Evolutionary conservation across 2,329 filamentous ascomycete species (phyloP), one percentile per base, ranked within the genome.

Genomic region (Arthrobotrys sphaeroides): DNA sequence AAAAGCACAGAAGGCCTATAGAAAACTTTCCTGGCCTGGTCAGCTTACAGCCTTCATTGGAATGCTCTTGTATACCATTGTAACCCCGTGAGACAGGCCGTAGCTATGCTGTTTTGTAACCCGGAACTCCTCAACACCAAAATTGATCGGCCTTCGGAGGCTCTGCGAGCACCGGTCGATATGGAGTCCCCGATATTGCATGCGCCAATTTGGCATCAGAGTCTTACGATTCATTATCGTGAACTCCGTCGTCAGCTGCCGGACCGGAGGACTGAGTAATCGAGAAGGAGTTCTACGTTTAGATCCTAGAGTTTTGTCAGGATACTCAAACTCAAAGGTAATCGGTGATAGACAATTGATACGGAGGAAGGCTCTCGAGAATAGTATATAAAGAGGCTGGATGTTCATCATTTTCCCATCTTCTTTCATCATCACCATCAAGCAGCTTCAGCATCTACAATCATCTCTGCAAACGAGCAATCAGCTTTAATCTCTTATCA

Each of bases 361-460:
- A 55, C 24, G 18, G 24, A 24, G 9, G n/a, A 24, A 2, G 2
- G 2, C 12, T 6, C 31, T 55, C 31, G 5, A 22, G 18, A 33
- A 10, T 36, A 28, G 18, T 55, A 55, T 55, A 55, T 55, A 55
- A 55, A 38, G 51, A 18, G 10, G 31, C n/a, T 13, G 10, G 6
- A n/a, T 16, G 26, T 55, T 55, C 51, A 55, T 55, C 51, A 55
- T 55, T 55, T 38, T 3, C 2, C 24, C 51, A 24, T 38, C 16
- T 55, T 55, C 51, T 55, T 55, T 55, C 51, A 55, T 7, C 51
- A 55, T 55, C 51, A 6, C 4, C 12, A 6, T 36, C 28, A 7
- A 55, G 3, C 51, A 55, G 9, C 53, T 60, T n/a, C 28, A 62
- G 33, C 45, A 70, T 53, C 66, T 55, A 16, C 26, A 18, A 20